These are phyloP conservation scores for Ottelia alismoides DNA, from an alignment of 106 monocot species.

Conservation along the genomic window DNA sequence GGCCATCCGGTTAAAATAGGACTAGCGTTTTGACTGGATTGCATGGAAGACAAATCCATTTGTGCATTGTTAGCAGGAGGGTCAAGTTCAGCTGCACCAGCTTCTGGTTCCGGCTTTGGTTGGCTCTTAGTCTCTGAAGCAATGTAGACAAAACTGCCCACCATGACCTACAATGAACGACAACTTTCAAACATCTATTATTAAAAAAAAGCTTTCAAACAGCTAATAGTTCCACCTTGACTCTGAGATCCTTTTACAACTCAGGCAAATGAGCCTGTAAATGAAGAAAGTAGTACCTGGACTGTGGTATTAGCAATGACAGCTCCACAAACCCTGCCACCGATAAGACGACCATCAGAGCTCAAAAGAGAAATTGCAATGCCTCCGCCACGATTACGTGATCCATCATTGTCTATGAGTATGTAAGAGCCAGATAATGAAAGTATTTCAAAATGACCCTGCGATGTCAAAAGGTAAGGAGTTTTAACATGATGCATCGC, in stretches of 20 bases:
- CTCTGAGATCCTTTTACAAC: too few relatives aligned
- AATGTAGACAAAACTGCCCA: slow-evolving; percentile 67
- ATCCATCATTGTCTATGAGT: slow-evolving; percentile 8
- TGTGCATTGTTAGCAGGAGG: neutral
- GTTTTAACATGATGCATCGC: too few relatives aligned
- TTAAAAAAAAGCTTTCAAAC: neutral
- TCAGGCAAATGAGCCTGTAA: too few relatives aligned
- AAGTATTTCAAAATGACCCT: too few relatives aligned
- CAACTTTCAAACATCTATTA: neutral
- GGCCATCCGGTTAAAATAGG: slow-evolving; percentile 3
- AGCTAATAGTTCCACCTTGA: too few relatives aligned
- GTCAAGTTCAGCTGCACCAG: neutral
- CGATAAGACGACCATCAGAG: slow-evolving; percentile 17
- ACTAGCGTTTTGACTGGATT: neutral
- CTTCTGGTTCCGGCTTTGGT: slow-evolving; percentile 13
- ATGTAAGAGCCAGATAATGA: slow-evolving; percentile 14
- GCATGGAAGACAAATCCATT: too few relatives aligned
- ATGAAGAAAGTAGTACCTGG: too few relatives aligned
- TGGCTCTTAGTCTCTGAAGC: slow-evolving; percentile 44
- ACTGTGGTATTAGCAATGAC: slow-evolving; percentile 14
- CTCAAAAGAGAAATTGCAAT: slow-evolving; percentile 11
- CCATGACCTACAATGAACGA: slow-evolving; percentile 46
- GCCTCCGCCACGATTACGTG: slow-evolving; percentile 8
- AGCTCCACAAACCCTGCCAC: slow-evolving; percentile 8
- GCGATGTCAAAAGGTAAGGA: too few relatives aligned